Evolutionary conservation across 2,329 filamentous ascomycete species (phyloP), one percentile per base, ranked within the genome.

Genomic region (Colletotrichum sidae): DNA sequence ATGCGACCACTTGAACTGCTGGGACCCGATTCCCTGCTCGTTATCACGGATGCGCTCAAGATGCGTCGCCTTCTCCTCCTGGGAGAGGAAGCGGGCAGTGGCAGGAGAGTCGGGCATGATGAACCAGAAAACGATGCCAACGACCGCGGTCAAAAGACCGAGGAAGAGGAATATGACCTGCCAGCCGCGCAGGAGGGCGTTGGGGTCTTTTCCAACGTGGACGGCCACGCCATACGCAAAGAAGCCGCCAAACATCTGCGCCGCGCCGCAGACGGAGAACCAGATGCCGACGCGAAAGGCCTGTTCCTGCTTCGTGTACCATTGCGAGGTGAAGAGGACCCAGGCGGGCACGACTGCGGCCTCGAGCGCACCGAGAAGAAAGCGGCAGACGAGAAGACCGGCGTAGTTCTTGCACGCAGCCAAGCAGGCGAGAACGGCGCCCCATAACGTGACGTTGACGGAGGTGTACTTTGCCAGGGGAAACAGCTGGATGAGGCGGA

Each of bases 221-320:
- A 87, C 77, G 4, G 77, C 77, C 51, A 81, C 79, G 46, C 79
- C 79, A 53, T 81, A 81, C 5, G 79, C 77, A 6, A 81, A 70
- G 41, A 74, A 74, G 8, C 78, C 78, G 9, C 79, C 79, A 2
- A 80, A 54, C 46, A 81, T 79, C 69, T 79, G 77, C 2, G 74
- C 78, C 64, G 74, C 74, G 33, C 78, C 74, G 56, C 75, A 76
- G 78, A 90, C 91, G 54, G 80, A 84, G 76, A 91, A 92, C 90
- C 90, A 92, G 60, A 91, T 85, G 4, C 84, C 85, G 1, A 85
- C 86, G 8, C 90, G 79, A 0, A 81, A 78, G 2, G 86, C 88
- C 77, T 92, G 90, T 73, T 92, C 90, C 58, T 82, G 81, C 73
- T 88, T 88, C 1, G 90, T 92, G 70, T 92, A 93, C 90, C 90